phyloP scores from a whole-genome alignment of 2,329 filamentous ascomycete genomes.

The Cercospora citrullina region DNA sequence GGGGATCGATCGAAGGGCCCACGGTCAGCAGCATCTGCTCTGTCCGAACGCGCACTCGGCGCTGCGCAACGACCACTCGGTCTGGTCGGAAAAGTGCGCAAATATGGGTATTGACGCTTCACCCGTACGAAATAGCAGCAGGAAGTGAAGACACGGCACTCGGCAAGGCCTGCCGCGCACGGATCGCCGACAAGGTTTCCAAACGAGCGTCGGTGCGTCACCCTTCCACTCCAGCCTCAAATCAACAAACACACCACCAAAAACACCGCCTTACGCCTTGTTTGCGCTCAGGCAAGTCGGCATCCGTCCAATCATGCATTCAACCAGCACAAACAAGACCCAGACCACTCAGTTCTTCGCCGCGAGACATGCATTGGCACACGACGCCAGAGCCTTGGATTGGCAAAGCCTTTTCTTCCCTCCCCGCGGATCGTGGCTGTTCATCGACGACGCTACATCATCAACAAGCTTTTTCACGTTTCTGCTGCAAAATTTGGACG shows the following conservation, averaged over 20 bases:
- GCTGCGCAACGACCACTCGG: neutral
- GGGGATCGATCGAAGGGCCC: neutral
- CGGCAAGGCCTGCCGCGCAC: neutral
- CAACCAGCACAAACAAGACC: neutral
- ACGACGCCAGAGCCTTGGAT: neutral
- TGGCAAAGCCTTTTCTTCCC: neutral
- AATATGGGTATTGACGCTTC: neutral
- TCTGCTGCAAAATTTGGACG: neutral
- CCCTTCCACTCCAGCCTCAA: neutral
- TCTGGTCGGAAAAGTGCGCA: neutral
- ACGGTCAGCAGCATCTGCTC: neutral
- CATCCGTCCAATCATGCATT: neutral
- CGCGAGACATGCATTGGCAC: neutral
- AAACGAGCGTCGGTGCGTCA: neutral
- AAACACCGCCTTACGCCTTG: neutral
- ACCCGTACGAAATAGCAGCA: neutral
- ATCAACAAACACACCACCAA: neutral
- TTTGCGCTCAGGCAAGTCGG: neutral
- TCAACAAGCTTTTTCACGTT: neutral
- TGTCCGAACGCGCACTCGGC: neutral
- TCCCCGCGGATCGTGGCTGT: neutral
- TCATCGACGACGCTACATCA: neutral
- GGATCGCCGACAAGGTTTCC: neutral
- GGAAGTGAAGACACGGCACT: neutral
- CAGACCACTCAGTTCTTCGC: neutral